Evolutionary conservation across 129 eudicot species (phyloP), one percentile per base, ranked within the genome.

Genomic region (Calendula officinalis): DNA sequence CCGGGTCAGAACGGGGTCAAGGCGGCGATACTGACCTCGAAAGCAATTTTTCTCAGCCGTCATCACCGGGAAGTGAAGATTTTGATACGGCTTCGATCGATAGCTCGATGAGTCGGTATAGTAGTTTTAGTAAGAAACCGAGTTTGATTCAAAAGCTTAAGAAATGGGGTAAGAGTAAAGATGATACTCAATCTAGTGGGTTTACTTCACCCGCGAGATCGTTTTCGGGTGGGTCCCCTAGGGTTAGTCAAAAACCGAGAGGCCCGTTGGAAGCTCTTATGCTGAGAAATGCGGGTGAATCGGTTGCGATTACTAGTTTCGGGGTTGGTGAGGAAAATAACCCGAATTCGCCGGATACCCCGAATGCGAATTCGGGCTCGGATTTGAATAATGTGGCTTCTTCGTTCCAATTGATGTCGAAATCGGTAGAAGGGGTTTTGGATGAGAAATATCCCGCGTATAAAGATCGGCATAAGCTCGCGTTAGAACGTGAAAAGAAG

Each of bases 1-100:
- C 97, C 42, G 95, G 92, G 30, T 94, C 99, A 5, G 99, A 94
- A 72, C 95, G 95, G 32, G 99, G 99, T 35, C 96, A 88, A 80
- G 98, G 95, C 11, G 99, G 95, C 34, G 99, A 94, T 73, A 89
- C 99, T 0, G 97, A 94, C 68, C 72, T 86, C 14, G 99, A 89
- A 13, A 94, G 99, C 97, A 94, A 94, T 83, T 94, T 83, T 61
- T 88, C 96, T 70, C 95, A 89, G 46, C 94, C 89, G 15, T 86
- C 89, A 0, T 94, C 99, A 47, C 94, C 96, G 0, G 99, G 96
- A 51, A 86, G 97, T 62, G 97, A 88, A 70, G 97, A 94, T 72
- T 94, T 94, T 8, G 99, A 85, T 67, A 89, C 80, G 46, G 73
- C 79, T 60, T 94, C 99, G 1, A 80, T 94, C 1, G 99, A 94